Evolutionary conservation across 2,329 filamentous ascomycete species (phyloP), one percentile per base, ranked within the genome.

Genomic region (Iodosphaeria phyllophila): DNA sequence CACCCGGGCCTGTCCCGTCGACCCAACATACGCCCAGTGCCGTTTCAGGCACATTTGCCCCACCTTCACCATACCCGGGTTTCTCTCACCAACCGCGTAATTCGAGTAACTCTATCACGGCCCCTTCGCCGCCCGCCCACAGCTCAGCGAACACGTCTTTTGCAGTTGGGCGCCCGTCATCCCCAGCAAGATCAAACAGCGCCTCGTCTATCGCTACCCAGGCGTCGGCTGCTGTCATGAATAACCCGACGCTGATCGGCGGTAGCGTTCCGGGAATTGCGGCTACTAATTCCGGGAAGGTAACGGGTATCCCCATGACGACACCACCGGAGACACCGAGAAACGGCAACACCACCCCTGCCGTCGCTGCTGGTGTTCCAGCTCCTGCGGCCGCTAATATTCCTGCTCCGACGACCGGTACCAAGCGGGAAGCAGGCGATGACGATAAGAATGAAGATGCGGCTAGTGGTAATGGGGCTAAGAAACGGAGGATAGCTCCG

Each of bases 301-400:
- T 66, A 3, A 56, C 58, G 0, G 60, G 63, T 0, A 53, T 91
- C 21, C 78, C 83, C 0, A 68, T 92, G 39, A 80, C 78, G 18
- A 93, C 86, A 6, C 86, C 89, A 3, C 89, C 86, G 1, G 77
- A 92, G 46, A 95, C 86, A 3, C 86, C 86, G 8, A 13, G 24
- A 11, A 68, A 64, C 38, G 56, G 58, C 22, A 63, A 56, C 14
- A 68, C 60, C 28, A 58, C 40, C 19, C 40, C 41, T 22, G 41
- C 44, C 3, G 61, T 17, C 7, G 13, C 19, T 5, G 20, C 20
- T 14, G 25, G 25, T 13, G 20, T 18, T 5, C n/a, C n/a, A n/a
- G n/a, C n/a, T n/a, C n/a, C n/a, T n/a, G n/a, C n/a, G n/a, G n/a
- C n/a, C n/a, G n/a, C n/a, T n/a, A n/a, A n/a, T n/a, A n/a, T n/a